Base-by-base conservation (phyloP, 2,329 filamentous ascomycete genomes). In the Aspergillus chevalieri region DNA sequence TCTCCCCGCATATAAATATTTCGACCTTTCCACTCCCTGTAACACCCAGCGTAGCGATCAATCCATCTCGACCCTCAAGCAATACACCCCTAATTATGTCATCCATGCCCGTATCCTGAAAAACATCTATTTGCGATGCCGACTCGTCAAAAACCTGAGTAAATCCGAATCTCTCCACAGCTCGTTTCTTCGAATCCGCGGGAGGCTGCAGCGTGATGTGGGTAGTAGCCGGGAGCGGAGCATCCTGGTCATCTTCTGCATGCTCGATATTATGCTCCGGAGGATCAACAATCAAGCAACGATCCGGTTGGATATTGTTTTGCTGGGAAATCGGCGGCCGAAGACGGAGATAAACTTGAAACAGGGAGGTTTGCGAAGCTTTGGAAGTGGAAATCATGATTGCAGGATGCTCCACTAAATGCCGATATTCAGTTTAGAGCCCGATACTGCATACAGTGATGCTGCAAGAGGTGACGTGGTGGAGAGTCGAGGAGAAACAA, bases 11-110 rank as follows among this genome's bases (percentile, higher is more conserved):
- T 46, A 21, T 21, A 43, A 28, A 9, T n/a, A 10, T 22, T 33
- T 53, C n/a, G 39, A 95, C 92, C 84, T 98, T 98, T 68, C 93
- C 93, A 45, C 91, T 96, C 10, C 93, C 93, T 6, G 92, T 96
- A 41, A 96, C 90, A 14, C 93, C 93, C 50, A 98, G 71, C 6
- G 93, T 97, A 26, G 93, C 93, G 47, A 98, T 75, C 49, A 97
- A 74, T 8, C 89, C 91, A 78, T 97, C 92, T 56, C 89, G 85
- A 15, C 90, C 89, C 55, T 93, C 86, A 46, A 84, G 81, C 30
- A 98, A 66, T 3, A 95, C 90, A 17, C 89, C 89, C 60, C 92
- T 84, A 6, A 96, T 80, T 41, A 96, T 75, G 1, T 82, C 78
- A 12, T 86, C 74, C 42, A 95, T 81, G 21, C 86, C 85, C 0